These are phyloP conservation scores for Gossypium bickii DNA, from an alignment of 345 rosid species.

Conservation along the genomic window DNA sequence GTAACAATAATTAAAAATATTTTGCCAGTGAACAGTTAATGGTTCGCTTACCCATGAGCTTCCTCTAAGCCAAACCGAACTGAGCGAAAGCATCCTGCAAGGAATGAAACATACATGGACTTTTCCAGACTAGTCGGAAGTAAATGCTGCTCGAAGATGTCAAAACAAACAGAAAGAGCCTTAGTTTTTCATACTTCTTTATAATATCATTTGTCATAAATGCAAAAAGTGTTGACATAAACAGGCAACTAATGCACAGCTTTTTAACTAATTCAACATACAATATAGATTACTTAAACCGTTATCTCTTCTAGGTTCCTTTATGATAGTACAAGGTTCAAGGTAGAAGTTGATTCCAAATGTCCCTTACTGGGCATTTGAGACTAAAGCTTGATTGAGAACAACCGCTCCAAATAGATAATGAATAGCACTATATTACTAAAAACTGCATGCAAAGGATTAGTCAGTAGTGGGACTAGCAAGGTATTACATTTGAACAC, in stretches of 20 bases:
- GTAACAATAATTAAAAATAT: neutral
- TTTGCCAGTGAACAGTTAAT: conserved; percentile 13
- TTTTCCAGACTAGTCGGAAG: conserved; percentile 56
- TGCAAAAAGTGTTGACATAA: neutral
- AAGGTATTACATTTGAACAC: neutral
- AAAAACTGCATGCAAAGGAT: neutral
- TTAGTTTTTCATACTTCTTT: neutral
- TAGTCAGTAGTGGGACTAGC: neutral
- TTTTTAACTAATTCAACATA: neutral
- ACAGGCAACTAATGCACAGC: neutral
- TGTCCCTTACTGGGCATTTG: neutral
- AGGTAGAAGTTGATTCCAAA: neutral
- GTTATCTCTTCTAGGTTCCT: neutral
- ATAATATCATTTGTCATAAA: neutral
- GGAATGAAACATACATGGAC: conserved; percentile 86
- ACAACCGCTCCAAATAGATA: neutral
- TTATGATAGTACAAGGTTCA: neutral
- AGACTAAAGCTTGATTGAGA: neutral
- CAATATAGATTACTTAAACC: neutral
- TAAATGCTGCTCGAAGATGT: conserved; percentile 41
- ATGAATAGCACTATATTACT: neutral
- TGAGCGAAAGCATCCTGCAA: conserved; percentile 89
- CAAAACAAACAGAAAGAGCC: neutral
- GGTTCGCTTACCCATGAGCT: conserved; percentile 79
- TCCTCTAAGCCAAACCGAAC: conserved; percentile 87